Percentiles rank a stretch among this genome's conserved stretches.
Evolutionary conservation across 257 asterid species (phyloP).

Genomic region (Paraleonurus japonicus): DNA sequence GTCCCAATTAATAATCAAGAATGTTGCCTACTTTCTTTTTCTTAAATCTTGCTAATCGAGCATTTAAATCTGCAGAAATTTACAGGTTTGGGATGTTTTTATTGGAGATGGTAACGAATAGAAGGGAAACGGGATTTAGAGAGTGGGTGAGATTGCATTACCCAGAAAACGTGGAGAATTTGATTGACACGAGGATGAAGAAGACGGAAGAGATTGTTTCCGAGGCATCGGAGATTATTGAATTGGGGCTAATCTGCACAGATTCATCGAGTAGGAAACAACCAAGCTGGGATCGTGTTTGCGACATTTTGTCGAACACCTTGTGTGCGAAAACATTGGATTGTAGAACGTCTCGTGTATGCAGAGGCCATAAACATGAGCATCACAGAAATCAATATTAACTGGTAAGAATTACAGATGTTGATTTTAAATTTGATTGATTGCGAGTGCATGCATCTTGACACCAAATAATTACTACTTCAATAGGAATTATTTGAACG

Average conservation of each 20-base stretch:
- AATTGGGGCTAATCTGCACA: slow-evolving; percentile 46
- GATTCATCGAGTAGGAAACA: slow-evolving; percentile 38
- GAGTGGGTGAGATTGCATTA: slow-evolving; percentile 46
- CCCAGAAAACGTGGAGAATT: slow-evolving; percentile 33
- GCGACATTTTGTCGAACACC: slow-evolving; percentile 26
- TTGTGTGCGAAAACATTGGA: slow-evolving; percentile 4
- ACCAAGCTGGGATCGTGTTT: slow-evolving; percentile 44
- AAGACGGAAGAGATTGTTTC: slow-evolving; percentile 21
- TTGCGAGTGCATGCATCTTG: not conserved
- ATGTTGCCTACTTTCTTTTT: not conserved
- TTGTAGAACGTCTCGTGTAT: not conserved
- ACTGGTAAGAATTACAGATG: not conserved
- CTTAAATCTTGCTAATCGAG: not conserved
- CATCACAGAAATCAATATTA: slow-evolving; percentile 18
- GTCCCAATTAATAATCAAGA: slow-evolving; percentile 1
- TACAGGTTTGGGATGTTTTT: slow-evolving; percentile 46
- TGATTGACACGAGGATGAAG: slow-evolving; percentile 54
- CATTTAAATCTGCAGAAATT: slow-evolving; percentile 26
- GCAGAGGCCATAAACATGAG: slow-evolving; percentile 25
- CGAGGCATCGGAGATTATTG: slow-evolving; percentile 33
- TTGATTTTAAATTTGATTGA: not conserved
- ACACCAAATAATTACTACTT: not conserved
- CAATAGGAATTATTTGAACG: not conserved
- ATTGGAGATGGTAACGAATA: slow-evolving; percentile 41
- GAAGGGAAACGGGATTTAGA: slow-evolving; percentile 37